These are phyloP conservation scores for Citrus mangshanensis DNA, from an alignment of 345 rosid genomes.

Conservation along the genomic window DNA sequence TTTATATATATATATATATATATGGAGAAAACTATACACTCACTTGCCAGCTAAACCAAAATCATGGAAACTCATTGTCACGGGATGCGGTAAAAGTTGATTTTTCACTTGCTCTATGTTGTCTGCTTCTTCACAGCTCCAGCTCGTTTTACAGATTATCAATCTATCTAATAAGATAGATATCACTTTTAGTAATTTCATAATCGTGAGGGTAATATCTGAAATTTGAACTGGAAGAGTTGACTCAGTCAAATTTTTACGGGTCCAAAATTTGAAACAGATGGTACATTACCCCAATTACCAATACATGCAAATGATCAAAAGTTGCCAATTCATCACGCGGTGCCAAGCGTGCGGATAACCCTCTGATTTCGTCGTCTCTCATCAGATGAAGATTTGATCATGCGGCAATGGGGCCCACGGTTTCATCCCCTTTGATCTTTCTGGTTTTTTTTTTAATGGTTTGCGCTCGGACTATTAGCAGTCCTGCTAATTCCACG, in stretches of 20 bases:
- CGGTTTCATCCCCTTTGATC: neutral
- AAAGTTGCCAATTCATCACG: neutral
- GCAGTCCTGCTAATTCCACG: too few relatives aligned
- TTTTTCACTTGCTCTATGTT: neutral
- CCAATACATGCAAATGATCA: neutral
- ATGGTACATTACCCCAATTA: neutral
- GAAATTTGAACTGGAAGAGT: too few relatives aligned
- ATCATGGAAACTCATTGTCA: too few relatives aligned
- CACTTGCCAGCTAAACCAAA: too few relatives aligned
- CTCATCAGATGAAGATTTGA: neutral
- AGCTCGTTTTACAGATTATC: too few relatives aligned
- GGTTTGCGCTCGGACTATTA: too few relatives aligned
- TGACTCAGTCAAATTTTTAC: too few relatives aligned
- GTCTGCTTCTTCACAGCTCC: neutral
- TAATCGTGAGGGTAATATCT: too few relatives aligned
- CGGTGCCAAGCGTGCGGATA: too few relatives aligned
- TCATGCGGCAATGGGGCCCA: constrained; percentile 4
- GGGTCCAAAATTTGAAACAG: neutral
- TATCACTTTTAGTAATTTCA: neutral
- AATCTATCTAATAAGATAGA: too few relatives aligned
- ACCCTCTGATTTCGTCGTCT: neutral
- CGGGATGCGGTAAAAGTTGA: neutral
- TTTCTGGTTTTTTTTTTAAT: neutral
- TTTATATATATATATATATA: neutral
- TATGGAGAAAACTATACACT: too few relatives aligned